Evolutionary conservation across 768 basidiomycete species (phyloP), one percentile per base, ranked within the genome.

Genomic region (Paxillus involutus): DNA sequence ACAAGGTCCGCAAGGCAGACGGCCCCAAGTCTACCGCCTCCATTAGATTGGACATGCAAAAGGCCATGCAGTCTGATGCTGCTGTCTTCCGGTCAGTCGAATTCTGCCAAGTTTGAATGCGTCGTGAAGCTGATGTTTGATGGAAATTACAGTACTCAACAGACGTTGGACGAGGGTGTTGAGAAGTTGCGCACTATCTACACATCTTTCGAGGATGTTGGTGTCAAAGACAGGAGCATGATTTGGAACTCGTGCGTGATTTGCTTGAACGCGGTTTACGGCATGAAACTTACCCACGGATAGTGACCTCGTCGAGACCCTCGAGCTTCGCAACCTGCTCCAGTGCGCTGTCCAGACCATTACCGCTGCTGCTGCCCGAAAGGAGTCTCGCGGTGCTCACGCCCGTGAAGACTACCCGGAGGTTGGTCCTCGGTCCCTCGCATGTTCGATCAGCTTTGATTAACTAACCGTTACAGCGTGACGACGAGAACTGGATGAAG

Each of bases 321-420:
- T 98, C 51, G 97, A 99, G 71, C 86, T 98, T 39, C 89, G 95
- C 71, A 99, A 98, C 75, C 77, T 97, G 59, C 81, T 97, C 65
- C 94, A 96, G 70, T 91, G 89, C 66, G 97, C 97, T 56, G 83
- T 94, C 56, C 96, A 98, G 74, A 98, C 97, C 51, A 94, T 98
- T 66, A 88, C 86, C 11, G 86, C 91, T 45, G 94, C 92, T 17
- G 90, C 91, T 49, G 94, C 94, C 50, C 89, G 96, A 63, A 92
- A 94, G 76, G 97, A 98, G 70, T 96, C 94, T 44, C 92, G 97
- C 70, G 97, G 97, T 70, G 97, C 97, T 37, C 97, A 99, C 68
- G 97, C 97, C 46, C 93, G 97, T 63, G 97, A 98, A 74, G 97
- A 99, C 71, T 98, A 74, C 80, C 86, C 94, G n/a, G 95, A 99